phyloP scores from a whole-genome alignment of 192 early-diverging fungal genomes.

The Backusella mclennaniae region DNA sequence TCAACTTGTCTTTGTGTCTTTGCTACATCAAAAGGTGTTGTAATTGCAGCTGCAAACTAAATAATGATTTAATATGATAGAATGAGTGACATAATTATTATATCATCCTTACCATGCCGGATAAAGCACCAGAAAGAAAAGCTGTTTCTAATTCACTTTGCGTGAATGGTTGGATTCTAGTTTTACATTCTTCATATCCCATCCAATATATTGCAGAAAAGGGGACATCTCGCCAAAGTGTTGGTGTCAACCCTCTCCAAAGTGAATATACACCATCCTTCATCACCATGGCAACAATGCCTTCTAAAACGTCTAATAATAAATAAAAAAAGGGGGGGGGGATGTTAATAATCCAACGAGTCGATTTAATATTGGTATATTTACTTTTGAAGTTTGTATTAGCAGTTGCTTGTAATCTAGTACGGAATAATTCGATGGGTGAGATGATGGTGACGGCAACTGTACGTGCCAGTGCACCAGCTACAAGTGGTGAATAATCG shows the following conservation, averaged over 20 bases:
- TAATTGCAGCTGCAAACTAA: conserved; percentile 81
- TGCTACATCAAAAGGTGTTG: conserved; percentile 95
- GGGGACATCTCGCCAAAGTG: conserved; percentile 92
- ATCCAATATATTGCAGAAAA: conserved; percentile 95
- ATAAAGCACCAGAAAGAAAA: conserved; percentile 82
- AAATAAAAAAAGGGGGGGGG: neutral
- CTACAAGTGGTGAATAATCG: conserved; percentile 40
- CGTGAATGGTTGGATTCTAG: conserved; percentile 27
- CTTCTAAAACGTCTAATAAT: conserved; percentile 50
- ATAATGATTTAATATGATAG: neutral
- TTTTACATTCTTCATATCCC: conserved; percentile 81
- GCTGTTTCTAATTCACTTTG: conserved; percentile 62
- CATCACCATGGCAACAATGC: conserved; percentile 59
- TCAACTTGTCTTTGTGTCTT: conserved; percentile 88
- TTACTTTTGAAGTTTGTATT: conserved; percentile 49
- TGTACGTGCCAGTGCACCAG: conserved; percentile 79
- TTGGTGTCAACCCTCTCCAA: conserved; percentile 88
- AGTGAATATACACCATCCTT: conserved; percentile 58
- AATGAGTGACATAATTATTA: neutral
- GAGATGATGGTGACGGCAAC: conserved; percentile 80
- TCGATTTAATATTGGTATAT: neutral
- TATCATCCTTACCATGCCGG: conserved; percentile 65
- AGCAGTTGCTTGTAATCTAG: conserved; percentile 79
- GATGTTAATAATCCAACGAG: neutral
- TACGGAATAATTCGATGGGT: conserved; percentile 91